These are phyloP conservation scores for Abrus precatorius DNA, from an alignment of 306 rosid species.

Conservation along the genomic window DNA sequence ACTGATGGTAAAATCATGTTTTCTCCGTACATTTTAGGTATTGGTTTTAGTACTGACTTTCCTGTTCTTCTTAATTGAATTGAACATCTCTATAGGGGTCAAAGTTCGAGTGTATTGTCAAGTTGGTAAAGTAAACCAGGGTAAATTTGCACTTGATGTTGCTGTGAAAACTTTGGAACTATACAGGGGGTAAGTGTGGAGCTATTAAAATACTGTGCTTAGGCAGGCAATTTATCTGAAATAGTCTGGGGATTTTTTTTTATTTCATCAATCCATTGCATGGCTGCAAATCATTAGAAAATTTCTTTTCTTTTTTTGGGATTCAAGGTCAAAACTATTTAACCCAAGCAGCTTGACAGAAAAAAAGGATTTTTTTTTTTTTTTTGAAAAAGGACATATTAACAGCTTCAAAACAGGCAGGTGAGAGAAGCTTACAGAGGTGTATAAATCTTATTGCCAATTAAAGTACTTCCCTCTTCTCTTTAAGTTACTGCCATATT, in stretches of 20 bases:
- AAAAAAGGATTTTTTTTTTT: neutral
- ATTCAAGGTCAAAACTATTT: constrained; percentile 1
- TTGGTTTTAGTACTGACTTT: constrained; percentile 7
- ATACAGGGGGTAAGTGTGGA: constrained; percentile 74
- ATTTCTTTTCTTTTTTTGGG: neutral
- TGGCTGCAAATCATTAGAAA: constrained; percentile 11
- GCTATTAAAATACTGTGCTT: constrained; percentile 24
- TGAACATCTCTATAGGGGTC: constrained; percentile 68
- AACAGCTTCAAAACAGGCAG: neutral
- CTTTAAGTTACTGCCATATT: neutral
- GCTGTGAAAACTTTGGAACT: constrained; percentile 81
- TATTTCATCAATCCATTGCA: constrained; percentile 14
- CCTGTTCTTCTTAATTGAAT: constrained; percentile 36
- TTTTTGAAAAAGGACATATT: neutral
- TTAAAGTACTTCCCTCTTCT: constrained; percentile 3
- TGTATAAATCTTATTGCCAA: neutral
- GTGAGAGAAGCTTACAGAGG: constrained; percentile 17
- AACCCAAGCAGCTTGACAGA: neutral
- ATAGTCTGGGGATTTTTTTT: neutral
- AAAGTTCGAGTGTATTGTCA: constrained; percentile 93
- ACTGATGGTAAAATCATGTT: constrained; percentile 70
- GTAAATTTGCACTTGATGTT: constrained; percentile 87
- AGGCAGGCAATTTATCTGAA: neutral
- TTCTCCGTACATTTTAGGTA: constrained; percentile 10
- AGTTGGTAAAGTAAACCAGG: constrained; percentile 87